Base-by-base conservation (phyloP, 2,329 filamentous ascomycete species). In the Paraphoma sp. region DNA sequence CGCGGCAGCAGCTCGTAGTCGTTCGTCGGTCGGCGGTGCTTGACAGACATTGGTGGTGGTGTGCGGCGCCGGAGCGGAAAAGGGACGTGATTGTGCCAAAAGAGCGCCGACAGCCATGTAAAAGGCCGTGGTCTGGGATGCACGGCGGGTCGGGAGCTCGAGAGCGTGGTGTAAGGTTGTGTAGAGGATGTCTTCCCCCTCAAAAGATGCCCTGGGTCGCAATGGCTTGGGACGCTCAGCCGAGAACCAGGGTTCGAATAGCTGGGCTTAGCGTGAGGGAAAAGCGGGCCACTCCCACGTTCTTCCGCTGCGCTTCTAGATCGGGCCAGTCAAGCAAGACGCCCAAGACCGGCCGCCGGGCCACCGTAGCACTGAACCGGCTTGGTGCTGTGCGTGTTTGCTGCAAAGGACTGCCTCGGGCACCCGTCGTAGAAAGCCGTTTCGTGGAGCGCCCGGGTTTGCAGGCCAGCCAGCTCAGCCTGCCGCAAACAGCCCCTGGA, bases 1-100 rank as follows among this genome's bases (percentile, higher is more conserved):
- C 71, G 69, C 33, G 72, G 72, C 12, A 76, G 60, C 16, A 67
- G 73, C 65, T 74, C 71, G 62, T 76, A 76, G 47, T 70, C 56
- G 62, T 72, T 70, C 40, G 62, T 45, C 42, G 63, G 46, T 23
- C 59, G 65, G 47, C 62, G 69, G 29, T 48, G 54, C 40, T 57
- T 45, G 28, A 53, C 57, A n/a, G 58, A 61, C 67, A 69, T 69
- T 46, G 56, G 57, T 40, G 6, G 16, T 16, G 52, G 42, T 31
- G n/a, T 54, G 31, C 49, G 48, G 50, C n/a, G 40, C 47, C 46
- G 33, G 9, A 43, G 50, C 53, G 47, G 23, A 45, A 31, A 17
- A 6, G 42, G 18, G 9, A 9, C 30, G 33, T 16, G 29, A 11
- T 31, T 11, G 44, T 46, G 44, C 23, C 11, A n/a, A 23, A 33